Base-by-base conservation (phyloP, 2,329 filamentous ascomycete genomes). In the Pseudogymnoascus sp. region DNA sequence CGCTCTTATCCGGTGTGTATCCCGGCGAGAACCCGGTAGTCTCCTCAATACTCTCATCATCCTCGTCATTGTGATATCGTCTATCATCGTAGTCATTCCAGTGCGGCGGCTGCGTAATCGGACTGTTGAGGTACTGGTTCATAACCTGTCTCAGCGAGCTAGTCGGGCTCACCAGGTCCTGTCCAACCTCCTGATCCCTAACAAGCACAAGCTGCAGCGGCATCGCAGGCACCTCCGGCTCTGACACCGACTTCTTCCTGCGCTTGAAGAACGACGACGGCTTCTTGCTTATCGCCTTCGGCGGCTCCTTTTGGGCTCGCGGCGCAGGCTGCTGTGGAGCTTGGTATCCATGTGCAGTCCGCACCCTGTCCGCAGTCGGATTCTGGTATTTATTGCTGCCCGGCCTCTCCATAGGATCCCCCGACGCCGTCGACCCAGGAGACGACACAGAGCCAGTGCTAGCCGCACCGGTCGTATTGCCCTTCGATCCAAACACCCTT, bases 241-340 rank as follows among this genome's bases (percentile, higher is more conserved):
- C 92, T 13, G 86, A 84, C 35, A 91, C 77, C 4, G 93, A 96
- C 82, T 93, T 96, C 83, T 97, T 97, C 67, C 93, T 85, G 65
- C 95, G 84, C 66, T 95, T 85, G 78, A 97, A 97, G 78, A 99
- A 97, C 0, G 91, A 93, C 0, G 93, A 96, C 3, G 91, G 85
- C 75, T 97, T 97, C 79, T 97, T 97, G 70, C 90, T 89, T 61
- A 97, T 78, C 3, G 72, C 67, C 62, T 71, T 72, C 5, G 70
- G 64, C 4, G 40, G 7, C 40, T 44, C 40, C 40, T 44, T 44
- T 13, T 11, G 40, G 17, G 10, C 17, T 21, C 17, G 40, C 38
- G 8, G 38, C 17, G 40, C 17, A 11, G 72, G 3, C 11, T 71
- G 62, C 66, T 74, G 69, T 62, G 68, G 68, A 53, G 68, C 62